Percentiles rank a stretch among this genome's conserved stretches.
These are phyloP conservation scores for Annona cherimola DNA, from an alignment of 164 flowering plant genomes.

Conservation along the genomic window DNA sequence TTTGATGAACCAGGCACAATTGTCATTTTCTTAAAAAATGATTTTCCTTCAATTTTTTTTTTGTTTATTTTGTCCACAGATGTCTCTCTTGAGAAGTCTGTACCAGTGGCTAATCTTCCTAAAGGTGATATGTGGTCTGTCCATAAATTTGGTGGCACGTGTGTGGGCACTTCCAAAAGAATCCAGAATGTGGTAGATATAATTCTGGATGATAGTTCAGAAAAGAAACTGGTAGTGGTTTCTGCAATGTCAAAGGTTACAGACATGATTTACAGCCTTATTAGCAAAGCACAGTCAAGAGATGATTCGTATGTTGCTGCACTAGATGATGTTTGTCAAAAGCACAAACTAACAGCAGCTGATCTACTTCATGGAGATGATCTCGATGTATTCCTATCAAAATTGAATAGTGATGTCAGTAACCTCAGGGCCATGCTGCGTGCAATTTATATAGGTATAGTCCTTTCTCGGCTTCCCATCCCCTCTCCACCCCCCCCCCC, in stretches of 20 bases:
- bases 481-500: background rate
- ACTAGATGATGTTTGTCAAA: constrained; percentile 72
- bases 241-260: constrained; percentile 99
- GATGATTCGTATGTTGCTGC: constrained; percentile 75
- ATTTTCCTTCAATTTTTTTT: background rate
- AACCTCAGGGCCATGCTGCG: constrained; percentile 91
- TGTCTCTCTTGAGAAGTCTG: constrained; percentile 30
- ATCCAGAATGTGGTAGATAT: constrained; percentile 81
- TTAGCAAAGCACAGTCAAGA: constrained; percentile 75
- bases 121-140: constrained; percentile 86
- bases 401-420: constrained; percentile 62
- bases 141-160: constrained; percentile 98
- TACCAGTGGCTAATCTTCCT: constrained; percentile 39
- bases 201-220: constrained; percentile 59
- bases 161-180: constrained; percentile 78
- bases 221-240: constrained; percentile 85
- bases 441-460: constrained; percentile 85
- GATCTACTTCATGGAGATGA: constrained; percentile 81
- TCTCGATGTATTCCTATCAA: constrained; percentile 57
- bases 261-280: constrained; percentile 92
- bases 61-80: constrained; percentile 25
- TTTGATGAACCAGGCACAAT: background rate
- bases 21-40: background rate
- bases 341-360: constrained; percentile 63
- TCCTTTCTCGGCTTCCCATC: background rate